These are phyloP conservation scores for Raffaelea ambrosiae DNA, from an alignment of 2,329 filamentous ascomycete species.

Conservation along the genomic window DNA sequence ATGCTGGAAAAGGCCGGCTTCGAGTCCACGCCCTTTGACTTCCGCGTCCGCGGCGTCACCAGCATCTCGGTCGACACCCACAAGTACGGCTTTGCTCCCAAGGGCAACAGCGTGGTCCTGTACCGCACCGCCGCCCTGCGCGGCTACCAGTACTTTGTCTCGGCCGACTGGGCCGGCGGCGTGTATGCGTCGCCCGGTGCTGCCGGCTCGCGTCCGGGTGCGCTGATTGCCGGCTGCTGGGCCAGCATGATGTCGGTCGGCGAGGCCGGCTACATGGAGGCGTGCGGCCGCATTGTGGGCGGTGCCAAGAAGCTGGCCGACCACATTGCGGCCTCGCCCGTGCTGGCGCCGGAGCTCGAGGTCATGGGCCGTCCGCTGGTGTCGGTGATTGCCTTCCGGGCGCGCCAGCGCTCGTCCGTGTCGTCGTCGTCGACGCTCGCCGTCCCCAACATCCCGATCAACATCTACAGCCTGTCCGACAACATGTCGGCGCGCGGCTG, in stretches of 20 bases:
- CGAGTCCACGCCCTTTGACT: slow-evolving; percentile 81
- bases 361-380: slow-evolving; percentile 81
- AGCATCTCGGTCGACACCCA: slow-evolving; percentile 96
- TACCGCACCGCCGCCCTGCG: slow-evolving; percentile 76
- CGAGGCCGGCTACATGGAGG: slow-evolving; percentile 77
- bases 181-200: slow-evolving; percentile 92
- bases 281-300: slow-evolving; percentile 82
- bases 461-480: slow-evolving; percentile 93
- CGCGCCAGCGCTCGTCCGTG: slow-evolving; percentile 29
- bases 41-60: slow-evolving; percentile 86
- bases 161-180: slow-evolving; percentile 88
- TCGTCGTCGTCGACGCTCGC: not conserved
- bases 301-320: slow-evolving; percentile 74
- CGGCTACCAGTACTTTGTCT: slow-evolving; percentile 93
- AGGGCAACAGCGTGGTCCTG: slow-evolving; percentile 88
- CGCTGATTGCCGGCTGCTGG: slow-evolving; percentile 95
- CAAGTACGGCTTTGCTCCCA: slow-evolving; percentile 98
- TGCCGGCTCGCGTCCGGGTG: slow-evolving; percentile 84
- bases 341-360: slow-evolving; percentile 63
- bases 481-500: slow-evolving; percentile 77
- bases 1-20: slow-evolving; percentile 92
- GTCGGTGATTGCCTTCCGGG: slow-evolving; percentile 80
- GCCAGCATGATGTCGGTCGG: slow-evolving; percentile 82
- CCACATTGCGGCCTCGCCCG: slow-evolving; percentile 61
- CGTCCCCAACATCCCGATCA: slow-evolving; percentile 34